A percentile compares a stretch with the other conserved stretches of the same genome.
phyloP scores from a whole-genome alignment of 352 stramenopile species.

The Globisporangium cystogenes region DNA sequence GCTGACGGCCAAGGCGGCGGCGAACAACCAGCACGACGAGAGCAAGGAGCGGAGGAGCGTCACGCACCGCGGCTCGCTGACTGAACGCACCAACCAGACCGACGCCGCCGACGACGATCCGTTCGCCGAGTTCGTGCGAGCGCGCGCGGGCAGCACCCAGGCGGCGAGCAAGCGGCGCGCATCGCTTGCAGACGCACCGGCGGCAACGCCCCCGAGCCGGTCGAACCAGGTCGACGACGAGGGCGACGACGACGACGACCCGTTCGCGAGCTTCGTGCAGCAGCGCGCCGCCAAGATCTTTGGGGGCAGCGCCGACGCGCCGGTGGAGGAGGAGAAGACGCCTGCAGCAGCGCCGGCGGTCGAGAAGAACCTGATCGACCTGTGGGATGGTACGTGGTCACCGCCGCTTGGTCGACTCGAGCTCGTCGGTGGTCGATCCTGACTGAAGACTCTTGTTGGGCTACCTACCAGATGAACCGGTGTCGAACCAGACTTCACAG shows the following conservation, averaged over 20 bases:
- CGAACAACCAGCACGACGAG: slow-evolving; percentile 20
- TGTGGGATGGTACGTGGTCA: slow-evolving; percentile 47
- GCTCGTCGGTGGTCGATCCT: background rate
- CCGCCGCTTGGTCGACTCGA: background rate
- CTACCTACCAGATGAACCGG: slow-evolving; percentile 13
- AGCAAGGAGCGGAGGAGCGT: background rate
- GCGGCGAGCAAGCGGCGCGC: slow-evolving; percentile 5
- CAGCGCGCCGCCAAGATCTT: slow-evolving; percentile 39
- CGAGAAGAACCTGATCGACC: slow-evolving; percentile 53
- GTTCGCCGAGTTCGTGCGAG: slow-evolving; percentile 58
- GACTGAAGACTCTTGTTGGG: background rate
- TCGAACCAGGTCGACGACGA: slow-evolving; percentile 16
- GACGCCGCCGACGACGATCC: slow-evolving; percentile 38
- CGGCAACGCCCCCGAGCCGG: background rate
- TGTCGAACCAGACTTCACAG: background rate
- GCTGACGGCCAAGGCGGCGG: slow-evolving; percentile 15
- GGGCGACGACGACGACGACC: slow-evolving; percentile 52
- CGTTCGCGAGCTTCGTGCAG: slow-evolving; percentile 59
- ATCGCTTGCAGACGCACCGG: background rate
- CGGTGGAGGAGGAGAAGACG: slow-evolving; percentile 11
- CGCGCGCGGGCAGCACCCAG: slow-evolving; percentile 22
- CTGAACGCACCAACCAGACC: slow-evolving; percentile 20
- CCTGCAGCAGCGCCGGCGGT: slow-evolving; percentile 4
- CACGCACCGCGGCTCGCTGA: slow-evolving; percentile 6
- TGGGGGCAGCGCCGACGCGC: slow-evolving; percentile 14